phyloP scores from a whole-genome alignment of 148 eudicot species.

The Selenicereus undatus region DNA sequence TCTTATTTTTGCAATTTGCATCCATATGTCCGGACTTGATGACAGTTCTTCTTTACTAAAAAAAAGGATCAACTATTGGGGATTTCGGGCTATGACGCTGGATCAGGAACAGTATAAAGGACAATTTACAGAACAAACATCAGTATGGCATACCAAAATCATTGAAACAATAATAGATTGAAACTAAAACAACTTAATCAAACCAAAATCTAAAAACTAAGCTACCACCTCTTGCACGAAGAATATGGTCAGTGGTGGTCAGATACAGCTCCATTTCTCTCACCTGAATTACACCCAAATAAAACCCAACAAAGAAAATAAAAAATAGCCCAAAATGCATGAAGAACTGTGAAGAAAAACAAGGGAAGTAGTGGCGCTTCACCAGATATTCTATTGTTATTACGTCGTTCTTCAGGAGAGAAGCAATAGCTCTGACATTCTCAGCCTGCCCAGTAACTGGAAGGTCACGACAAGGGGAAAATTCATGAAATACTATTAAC shows the following conservation, averaged over 20 bases:
- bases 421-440: constrained; percentile 58
- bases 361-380: neutral
- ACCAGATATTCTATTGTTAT: constrained; percentile 68
- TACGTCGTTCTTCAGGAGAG: constrained; percentile 54
- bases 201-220: neutral
- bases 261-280: constrained; percentile 85
- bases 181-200: constrained; percentile 14
- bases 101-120: neutral
- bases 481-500: neutral
- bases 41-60: too few relatives aligned
- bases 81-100: neutral
- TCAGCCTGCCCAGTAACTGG: constrained; percentile 42
- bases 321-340: neutral
- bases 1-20: too few relatives aligned
- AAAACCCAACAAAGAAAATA: neutral
- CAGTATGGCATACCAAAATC: too few relatives aligned
- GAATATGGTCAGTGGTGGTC: constrained; percentile 70
- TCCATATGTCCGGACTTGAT: too few relatives aligned
- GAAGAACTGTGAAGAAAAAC: constrained; percentile 1
- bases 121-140: too few relatives aligned
- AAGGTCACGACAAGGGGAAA: neutral
- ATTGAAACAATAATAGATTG: neutral
- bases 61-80: too few relatives aligned
- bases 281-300: constrained; percentile 43
- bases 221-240: constrained; percentile 83